Base-by-base conservation (phyloP, 129 eudicot species). In the Flaveria trinervia region DNA sequence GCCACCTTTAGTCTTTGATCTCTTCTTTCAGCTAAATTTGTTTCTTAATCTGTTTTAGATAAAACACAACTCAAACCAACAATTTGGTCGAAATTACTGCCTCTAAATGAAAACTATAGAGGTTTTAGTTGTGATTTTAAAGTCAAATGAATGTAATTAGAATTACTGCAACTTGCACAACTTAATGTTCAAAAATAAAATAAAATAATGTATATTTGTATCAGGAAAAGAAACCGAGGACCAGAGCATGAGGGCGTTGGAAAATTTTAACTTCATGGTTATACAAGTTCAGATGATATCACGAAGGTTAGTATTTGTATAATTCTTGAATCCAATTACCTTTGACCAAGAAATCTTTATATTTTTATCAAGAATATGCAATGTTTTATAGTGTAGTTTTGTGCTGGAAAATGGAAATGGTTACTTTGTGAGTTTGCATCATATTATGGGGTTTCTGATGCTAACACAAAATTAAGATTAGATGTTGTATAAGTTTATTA, bases 181-280 rank as follows among this genome's bases (percentile, higher is more conserved):
- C 23, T 55, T 71, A 9, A 66, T 56, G 20, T 36, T 54, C 50
- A 12, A 22, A 30, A 76, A 61, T 26, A 26, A 26, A 26, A 26
- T 26, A 26, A 26, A 26, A 26, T 33, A 33, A 62, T 69, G 79
- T 12, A 41, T 28, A n/a, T 9, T 59, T 52, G 15, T 68, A 74
- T 74, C 84, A 89, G 96, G 84, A 85, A 26, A 95, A 91, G 55
- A 91, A 91, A 79, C 87, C 89, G 62, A 77, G 97, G 89, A 76
- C 97, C 97, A 7, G 92, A 89, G 80, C 97, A 91, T 26, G 95
- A 85, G 73, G 85, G 85, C 80, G 92, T 91, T 79, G 97, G 95
- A 49, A 89, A 82, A 80, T 22, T 89, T 41, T 95, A 33, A 20
- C 22, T 20, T 20, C 22, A 20, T 20, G 22, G 22, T 20, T 20